Conservation (phyloP, 805 yeast genomes). For the Saccharomycopsis fermentans region DNA sequence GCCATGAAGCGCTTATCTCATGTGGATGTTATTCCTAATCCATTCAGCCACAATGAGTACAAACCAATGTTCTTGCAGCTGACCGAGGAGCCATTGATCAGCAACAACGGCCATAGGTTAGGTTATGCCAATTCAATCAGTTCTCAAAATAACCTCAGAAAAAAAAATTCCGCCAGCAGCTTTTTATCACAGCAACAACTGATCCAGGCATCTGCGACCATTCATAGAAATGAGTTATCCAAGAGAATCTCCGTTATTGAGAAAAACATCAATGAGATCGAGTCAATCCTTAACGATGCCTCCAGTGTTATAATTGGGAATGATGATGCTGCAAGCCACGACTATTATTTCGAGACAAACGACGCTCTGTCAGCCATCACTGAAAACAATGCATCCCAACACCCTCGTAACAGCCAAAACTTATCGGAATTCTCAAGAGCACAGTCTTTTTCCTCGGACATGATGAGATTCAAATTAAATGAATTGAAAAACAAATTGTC, state of each 20-base stretch:
- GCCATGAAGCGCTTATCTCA: constrained; percentile 1
- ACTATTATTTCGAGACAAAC: background rate
- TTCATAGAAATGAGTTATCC: constrained; percentile 6
- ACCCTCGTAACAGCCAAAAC: background rate
- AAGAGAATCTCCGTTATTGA: constrained; percentile 14
- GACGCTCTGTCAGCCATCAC: background rate
- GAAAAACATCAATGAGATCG: constrained; percentile 16
- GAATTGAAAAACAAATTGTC: constrained; percentile 12
- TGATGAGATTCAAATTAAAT: constrained; percentile 8
- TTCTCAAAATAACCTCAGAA: background rate
- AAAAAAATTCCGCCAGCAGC: background rate
- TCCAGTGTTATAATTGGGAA: constrained; percentile 11
- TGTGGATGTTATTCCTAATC: constrained; percentile 17
- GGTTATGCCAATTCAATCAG: background rate
- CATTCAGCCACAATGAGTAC: constrained; percentile 18
- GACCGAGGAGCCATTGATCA: constrained; percentile 9
- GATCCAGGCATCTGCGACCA: background rate
- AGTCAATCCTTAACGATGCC: constrained; percentile 11
- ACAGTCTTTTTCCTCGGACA: background rate
- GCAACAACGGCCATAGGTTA: background rate
- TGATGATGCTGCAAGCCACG: background rate
- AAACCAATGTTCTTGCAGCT: constrained; percentile 17
- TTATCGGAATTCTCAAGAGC: background rate
- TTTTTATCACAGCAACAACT: background rate
- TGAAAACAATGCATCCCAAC: background rate